Base-by-base conservation (phyloP, 257 asterid genomes). In the Mentha longifolia region DNA sequence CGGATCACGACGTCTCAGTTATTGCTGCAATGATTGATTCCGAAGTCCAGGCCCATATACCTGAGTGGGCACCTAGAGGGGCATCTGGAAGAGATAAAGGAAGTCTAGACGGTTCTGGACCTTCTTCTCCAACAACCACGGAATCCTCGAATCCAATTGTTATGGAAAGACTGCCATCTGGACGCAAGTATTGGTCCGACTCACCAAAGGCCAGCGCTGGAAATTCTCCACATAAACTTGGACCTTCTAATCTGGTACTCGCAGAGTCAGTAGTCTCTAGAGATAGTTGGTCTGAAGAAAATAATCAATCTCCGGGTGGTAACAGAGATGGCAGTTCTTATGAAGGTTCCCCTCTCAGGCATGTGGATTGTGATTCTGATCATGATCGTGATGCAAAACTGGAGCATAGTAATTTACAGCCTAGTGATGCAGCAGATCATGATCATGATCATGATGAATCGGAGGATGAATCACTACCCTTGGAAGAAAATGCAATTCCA, bases 1-100 rank as follows among this genome's bases (percentile, higher is more conserved):
- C 99, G 0, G 97, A 95, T 76, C 96, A 95, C 39, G 99, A 95
- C 72, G 97, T 92, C 71, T 78, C 97, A 9, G 85, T 90, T 58
- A 82, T 95, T 67, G 95, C 92, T 57, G 94, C 78, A 57, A 95
- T 89, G 98, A 95, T 95, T 14, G 93, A 89, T 71, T 74, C 95
- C 33, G 99, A 92, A 81, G 86, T 95, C 47, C 88, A 82, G 67
- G 77, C 87, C 33, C 90, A 89, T 67, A 89, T 89, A 72, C 97
- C 97, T 39, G 96, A 85, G 64, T 95, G 97, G 96, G 84, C 81
- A 67, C 98, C 97, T 1, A 76, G 73, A 80, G 91, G 84, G 46
- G 50, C 41, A 72, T 79, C 72, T 9, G 49, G 70, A 67, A 76
- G 80, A 79, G 78, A 74, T 57, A 81, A 75, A 69, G 50, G 81